Evolutionary conservation across 441 rosid genomes (phyloP), one percentile per base, ranked within the genome.

Genomic region (Populus trichocarpa): DNA sequence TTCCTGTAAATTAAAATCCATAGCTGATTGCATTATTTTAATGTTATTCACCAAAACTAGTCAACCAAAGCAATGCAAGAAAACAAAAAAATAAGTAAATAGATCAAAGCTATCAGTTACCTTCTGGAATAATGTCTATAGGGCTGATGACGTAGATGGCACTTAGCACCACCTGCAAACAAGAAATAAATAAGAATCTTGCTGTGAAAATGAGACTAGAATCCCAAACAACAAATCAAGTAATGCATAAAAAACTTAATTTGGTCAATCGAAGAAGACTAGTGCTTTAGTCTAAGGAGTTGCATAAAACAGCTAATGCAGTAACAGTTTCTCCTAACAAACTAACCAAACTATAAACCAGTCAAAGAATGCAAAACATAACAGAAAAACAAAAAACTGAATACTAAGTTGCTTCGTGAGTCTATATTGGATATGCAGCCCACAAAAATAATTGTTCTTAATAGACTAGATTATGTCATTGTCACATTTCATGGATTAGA

Each of bases 101-200:
- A 72, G 25, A 16, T 5, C 25, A 13, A 1, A 12, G 8, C 11
- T 22, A 3, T 22, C 20, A 79, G 13, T 73, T 84, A 93, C 98
- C 99, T 95, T 95, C 98, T 5, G 96, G 97, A 81, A 93, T 89
- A 80, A 91, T 81, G 79, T 93, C 98, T 36, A 95, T 75, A 20
- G 98, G 99, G 84, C 98, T 93, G 80, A 92, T 9, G 32, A 92
- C 42, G 84, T 93, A 95, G 85, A 87, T 65, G 23, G 69, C 90
- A 84, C 96, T 86, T 70, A 91, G 75, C 70, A 90, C 73, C 90
- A 89, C 78, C 98, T 93, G 98, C 73, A 76, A 65, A 78, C 18
- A 86, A 36, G 75, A 42, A 71, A 75, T 40, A 30, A 79, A 42
- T 77, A 66, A 73, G 35, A 59, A 64, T 68, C 67, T 38, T 12